These are phyloP conservation scores for Trametes hirsuta DNA, from an alignment of 1,284 basidiomycete genomes.

Conservation along the genomic window DNA sequence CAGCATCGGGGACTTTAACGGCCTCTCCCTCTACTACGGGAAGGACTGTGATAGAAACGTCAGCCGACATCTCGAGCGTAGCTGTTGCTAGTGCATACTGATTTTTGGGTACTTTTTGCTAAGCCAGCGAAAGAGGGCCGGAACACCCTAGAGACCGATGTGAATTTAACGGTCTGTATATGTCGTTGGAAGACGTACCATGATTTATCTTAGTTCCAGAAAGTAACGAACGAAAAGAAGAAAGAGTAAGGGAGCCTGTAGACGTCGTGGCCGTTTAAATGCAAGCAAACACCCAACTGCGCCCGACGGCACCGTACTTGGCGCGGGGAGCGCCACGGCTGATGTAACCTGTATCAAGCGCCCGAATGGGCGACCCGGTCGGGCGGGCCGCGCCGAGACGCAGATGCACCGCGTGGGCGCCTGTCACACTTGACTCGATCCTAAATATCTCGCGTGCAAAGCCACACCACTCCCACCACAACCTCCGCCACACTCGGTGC, in stretches of 20 bases:
- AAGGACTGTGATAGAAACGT: slow-evolving; percentile 50
- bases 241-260: slow-evolving; percentile 1
- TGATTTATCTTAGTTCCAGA: slow-evolving; percentile 6
- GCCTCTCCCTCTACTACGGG: slow-evolving; percentile 87
- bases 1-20: slow-evolving; percentile 64
- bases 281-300: background rate
- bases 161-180: background rate
- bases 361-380: background rate
- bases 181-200: slow-evolving; percentile 13
- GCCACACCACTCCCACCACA: slow-evolving; percentile 7
- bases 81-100: slow-evolving; percentile 49
- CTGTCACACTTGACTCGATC: slow-evolving; percentile 28
- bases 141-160: slow-evolving; percentile 73
- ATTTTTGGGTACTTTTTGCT: slow-evolving; percentile 98
- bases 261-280: background rate
- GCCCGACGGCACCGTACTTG: background rate
- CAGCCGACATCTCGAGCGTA: background rate
- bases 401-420: background rate
- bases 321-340: slow-evolving; percentile 12
- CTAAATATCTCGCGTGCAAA: slow-evolving; percentile 18
- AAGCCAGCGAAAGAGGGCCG: slow-evolving; percentile 92
- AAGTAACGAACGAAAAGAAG: background rate
- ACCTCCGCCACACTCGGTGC: slow-evolving; percentile 12
- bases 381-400: slow-evolving; percentile 5
- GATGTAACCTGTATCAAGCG: slow-evolving; percentile 10